Percentiles rank a stretch among this genome's conserved stretches.
phyloP scores from a whole-genome alignment of 768 basidiomycete genomes.

The Hemileccinum impolitum region DNA sequence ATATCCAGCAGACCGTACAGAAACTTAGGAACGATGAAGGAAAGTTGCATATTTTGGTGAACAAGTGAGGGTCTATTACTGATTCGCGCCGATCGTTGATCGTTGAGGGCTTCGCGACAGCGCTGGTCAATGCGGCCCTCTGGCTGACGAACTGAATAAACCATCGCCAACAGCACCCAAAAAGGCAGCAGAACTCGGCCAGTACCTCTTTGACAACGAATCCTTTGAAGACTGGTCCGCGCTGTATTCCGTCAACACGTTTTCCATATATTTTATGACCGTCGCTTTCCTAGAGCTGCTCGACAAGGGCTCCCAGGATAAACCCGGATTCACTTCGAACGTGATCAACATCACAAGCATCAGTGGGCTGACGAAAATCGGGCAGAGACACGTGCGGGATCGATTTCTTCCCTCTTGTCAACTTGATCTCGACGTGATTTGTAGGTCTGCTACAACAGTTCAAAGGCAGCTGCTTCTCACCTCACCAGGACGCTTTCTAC shows the following conservation, averaged over 20 bases:
- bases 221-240: constrained; percentile 59
- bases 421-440: neutral
- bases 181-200: constrained; percentile 61
- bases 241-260: constrained; percentile 64
- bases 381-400: constrained; percentile 72
- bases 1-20: constrained; percentile 56
- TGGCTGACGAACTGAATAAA: constrained; percentile 54
- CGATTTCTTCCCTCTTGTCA: neutral
- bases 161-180: constrained; percentile 55
- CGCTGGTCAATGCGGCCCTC: constrained; percentile 72
- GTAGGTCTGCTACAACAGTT: constrained; percentile 79
- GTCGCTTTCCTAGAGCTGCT: constrained; percentile 74
- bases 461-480: constrained; percentile 75
- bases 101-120: constrained; percentile 34
- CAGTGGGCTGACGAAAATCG: constrained; percentile 65
- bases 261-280: constrained; percentile 75
- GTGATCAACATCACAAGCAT: constrained; percentile 80
- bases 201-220: constrained; percentile 68
- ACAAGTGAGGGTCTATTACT: constrained; percentile 53
- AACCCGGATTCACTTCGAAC: constrained; percentile 52
- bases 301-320: constrained; percentile 65
- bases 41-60: constrained; percentile 73
- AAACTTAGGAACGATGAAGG: constrained; percentile 43
- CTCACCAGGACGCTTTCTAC: constrained; percentile 76
- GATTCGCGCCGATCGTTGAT: neutral